phyloP scores from a whole-genome alignment of 768 basidiomycete genomes.

The Russula griseocarnosa region DNA sequence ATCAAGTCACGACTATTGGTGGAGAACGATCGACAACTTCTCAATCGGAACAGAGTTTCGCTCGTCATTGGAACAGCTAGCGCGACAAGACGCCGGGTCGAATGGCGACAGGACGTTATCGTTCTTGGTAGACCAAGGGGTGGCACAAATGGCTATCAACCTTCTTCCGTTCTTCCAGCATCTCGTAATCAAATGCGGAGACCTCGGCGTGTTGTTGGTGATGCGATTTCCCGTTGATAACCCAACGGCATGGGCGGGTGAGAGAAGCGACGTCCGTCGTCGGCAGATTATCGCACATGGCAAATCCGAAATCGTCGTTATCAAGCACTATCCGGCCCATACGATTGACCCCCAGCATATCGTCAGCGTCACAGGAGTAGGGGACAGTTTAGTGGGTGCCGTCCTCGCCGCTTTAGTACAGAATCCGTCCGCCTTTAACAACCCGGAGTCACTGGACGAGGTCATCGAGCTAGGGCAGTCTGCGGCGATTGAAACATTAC shows the following conservation, averaged over 20 bases:
- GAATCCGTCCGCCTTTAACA: constrained; percentile 43
- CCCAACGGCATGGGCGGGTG: constrained; percentile 49
- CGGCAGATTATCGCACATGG: constrained; percentile 54
- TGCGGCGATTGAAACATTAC: constrained; percentile 59
- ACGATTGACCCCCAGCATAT: constrained; percentile 35
- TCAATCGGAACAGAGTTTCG: constrained; percentile 66
- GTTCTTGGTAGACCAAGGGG: constrained; percentile 64
- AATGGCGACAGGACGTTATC: constrained; percentile 44
- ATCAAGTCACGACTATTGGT: constrained; percentile 56
- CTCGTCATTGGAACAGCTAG: constrained; percentile 58
- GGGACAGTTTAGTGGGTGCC: constrained; percentile 85
- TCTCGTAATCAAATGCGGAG: constrained; percentile 82
- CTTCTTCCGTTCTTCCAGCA: constrained; percentile 83
- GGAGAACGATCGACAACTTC: constrained; percentile 60
- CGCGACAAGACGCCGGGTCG: constrained; percentile 39
- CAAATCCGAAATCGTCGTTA: constrained; percentile 45
- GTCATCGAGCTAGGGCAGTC: constrained; percentile 56
- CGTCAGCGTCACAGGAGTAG: constrained; percentile 85
- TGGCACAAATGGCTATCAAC: constrained; percentile 75
- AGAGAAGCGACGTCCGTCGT: constrained; percentile 44
- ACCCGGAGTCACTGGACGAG: constrained; percentile 42
- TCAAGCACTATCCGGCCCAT: constrained; percentile 72
- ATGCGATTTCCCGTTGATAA: constrained; percentile 49
- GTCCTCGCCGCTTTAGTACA: constrained; percentile 60
- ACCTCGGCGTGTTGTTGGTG: constrained; percentile 57